These are phyloP conservation scores for Candida anglica DNA, from an alignment of 805 yeast genomes.

Conservation along the genomic window DNA sequence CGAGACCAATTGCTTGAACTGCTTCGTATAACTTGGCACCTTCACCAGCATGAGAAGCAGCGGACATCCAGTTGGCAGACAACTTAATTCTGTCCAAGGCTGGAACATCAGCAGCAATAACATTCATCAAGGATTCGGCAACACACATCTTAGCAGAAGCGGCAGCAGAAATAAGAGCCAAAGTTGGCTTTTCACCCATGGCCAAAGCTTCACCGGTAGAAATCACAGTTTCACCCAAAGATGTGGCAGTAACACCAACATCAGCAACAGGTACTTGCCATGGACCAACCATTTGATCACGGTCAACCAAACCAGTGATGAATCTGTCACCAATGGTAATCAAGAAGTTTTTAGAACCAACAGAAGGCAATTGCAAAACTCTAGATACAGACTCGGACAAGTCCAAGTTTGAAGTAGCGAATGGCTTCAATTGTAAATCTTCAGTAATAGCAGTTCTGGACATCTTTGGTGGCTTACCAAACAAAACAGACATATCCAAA, in stretches of 20 bases:
- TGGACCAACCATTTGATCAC: constrained; percentile 99
- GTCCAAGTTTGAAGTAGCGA: constrained; percentile 26
- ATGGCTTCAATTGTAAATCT: constrained; percentile 47
- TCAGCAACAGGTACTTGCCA: constrained; percentile 99
- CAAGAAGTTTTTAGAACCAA: constrained; percentile 90
- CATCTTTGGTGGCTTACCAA: constrained; percentile 97
- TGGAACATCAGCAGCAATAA: constrained; percentile 85
- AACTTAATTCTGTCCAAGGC: constrained; percentile 71
- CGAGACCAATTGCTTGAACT: constrained; percentile 92
- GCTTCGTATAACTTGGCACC: constrained; percentile 95
- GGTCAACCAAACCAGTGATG: constrained; percentile 94
- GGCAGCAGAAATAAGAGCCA: constrained; percentile 82
- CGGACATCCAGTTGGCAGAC: constrained; percentile 99
- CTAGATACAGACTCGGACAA: constrained; percentile 69
- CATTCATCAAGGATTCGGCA: constrained; percentile 87
- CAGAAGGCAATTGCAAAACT: constrained; percentile 86
- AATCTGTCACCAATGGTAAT: constrained; percentile 98
- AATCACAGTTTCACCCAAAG: constrained; percentile 69
- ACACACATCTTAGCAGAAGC: constrained; percentile 95
- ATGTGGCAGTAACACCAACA: constrained; percentile 92
- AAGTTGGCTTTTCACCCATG: constrained; percentile 92
- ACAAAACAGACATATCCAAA: constrained; percentile 88
- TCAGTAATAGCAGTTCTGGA: constrained; percentile 67
- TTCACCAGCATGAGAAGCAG: constrained; percentile 92
- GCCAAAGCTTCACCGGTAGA: constrained; percentile 96